Conservation (phyloP, 1,284 basidiomycete species). For the Leccinum pallidistipes region DNA sequence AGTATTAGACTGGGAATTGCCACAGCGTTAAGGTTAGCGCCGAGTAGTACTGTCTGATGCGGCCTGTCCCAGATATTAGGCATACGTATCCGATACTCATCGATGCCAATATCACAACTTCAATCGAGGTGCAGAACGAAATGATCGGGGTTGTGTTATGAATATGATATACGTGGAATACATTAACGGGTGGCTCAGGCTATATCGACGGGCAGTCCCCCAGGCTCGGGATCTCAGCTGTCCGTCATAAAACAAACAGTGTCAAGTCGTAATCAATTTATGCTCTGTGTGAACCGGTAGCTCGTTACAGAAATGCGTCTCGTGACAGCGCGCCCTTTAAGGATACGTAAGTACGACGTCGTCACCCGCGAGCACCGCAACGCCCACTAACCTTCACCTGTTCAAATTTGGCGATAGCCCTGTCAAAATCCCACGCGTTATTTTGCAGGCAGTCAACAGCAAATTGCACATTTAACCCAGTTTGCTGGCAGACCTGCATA, state of each 20-base stretch:
- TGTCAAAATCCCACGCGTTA: slow-evolving; percentile 79
- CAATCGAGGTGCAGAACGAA: slow-evolving; percentile 4
- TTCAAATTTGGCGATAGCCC: slow-evolving; percentile 80
- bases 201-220: background rate
- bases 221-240: background rate
- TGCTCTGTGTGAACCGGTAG: slow-evolving; percentile 10
- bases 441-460: slow-evolving; percentile 79
- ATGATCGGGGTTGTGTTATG: slow-evolving; percentile 8
- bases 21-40: slow-evolving; percentile 16
- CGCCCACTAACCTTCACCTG: slow-evolving; percentile 67
- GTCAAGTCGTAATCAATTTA: slow-evolving; percentile 12
- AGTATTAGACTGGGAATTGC: slow-evolving; percentile 15
- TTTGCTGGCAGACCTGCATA: slow-evolving; percentile 65
- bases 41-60: slow-evolving; percentile 23
- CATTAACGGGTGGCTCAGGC: slow-evolving; percentile 19
- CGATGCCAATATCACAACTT: slow-evolving; percentile 16
- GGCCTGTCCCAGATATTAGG: slow-evolving; percentile 11
- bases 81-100: slow-evolving; percentile 17
- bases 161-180: slow-evolving; percentile 25
- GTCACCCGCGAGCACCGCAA: slow-evolving; percentile 8
- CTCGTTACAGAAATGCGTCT: slow-evolving; percentile 41
- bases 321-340: slow-evolving; percentile 41
- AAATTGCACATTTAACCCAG: slow-evolving; percentile 74
- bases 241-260: slow-evolving; percentile 5
- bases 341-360: slow-evolving; percentile 29